Base-by-base conservation (phyloP, 169 alveolate species). In the Gregarina niphandrodes region DNA sequence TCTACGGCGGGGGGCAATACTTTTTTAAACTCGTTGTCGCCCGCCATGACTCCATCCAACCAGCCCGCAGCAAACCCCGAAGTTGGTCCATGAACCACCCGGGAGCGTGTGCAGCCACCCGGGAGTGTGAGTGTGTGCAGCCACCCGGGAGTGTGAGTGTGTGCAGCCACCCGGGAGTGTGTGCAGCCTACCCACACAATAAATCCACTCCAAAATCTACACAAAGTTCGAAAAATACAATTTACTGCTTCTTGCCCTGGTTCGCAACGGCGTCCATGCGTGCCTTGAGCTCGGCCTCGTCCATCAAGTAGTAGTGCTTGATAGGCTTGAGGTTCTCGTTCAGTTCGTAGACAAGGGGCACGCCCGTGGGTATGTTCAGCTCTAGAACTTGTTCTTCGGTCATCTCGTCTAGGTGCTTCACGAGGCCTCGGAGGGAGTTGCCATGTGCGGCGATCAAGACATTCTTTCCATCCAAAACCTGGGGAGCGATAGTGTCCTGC, bases 371-470 rank as follows among this genome's bases (percentile, higher is more conserved):
- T 24, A 91, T 82, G 64, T 91, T 86, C 22, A 84, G 61, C 51
- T 75, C 84, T 21, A 84, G 62, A 31, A 91, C 76, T 19, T 80
- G 94, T 20, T 75, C 84, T 26, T 83, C 93, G 26, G 75, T 67
- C 74, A 87, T 73, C 36, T 67, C 64, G 57, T 84, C 94, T 24
- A 91, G 58, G 49, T 80, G 80, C 81, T 86, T 84, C 15, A 91
- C 87, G 18, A 91, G 63, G 16, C 90, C 90, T 58, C 98, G 71
- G 23, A 91, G 64, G 17, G 94, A 77, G 70, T 91, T 91, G n/a
- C 98, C 98, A 57, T 91, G 98, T 16, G 98, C 98, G 20, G 67
- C 78, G 21, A 86, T 82, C 26, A 86, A 59, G 12, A 86, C 91
- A 15, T 73, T 77, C 54, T 82, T 64, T 4, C 93, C 95, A 12